Evolutionary conservation across 2,329 filamentous ascomycete species (phyloP), one percentile per base, ranked within the genome.

Genomic region (Atkinsonella texensis): DNA sequence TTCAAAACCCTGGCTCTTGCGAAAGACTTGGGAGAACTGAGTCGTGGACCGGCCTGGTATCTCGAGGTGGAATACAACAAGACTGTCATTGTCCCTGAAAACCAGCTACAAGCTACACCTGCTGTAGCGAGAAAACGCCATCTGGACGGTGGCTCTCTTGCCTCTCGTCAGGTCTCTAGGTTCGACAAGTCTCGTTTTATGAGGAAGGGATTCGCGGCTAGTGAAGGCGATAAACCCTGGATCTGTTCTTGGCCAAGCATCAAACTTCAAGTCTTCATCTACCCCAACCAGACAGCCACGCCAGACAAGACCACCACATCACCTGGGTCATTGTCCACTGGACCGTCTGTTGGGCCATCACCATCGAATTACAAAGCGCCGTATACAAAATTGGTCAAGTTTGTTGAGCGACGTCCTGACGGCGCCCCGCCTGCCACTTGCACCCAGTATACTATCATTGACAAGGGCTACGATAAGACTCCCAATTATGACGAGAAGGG

Each of bases 161-260:
- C 48, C 42, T 48, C 51, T 3, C 39, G 61, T 3, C 39, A 61
- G 51, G 52, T 38, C 8, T 47, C 51, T 18, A 53, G 55, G 28
- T 50, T 60, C 42, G 57, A 59, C 17, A 68, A 69, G 1, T 50
- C 58, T 13, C 59, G 54, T 6, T 60, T 56, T 17, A 58, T 56
- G 49, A 59, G 48, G 48, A 55, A 57, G 33, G 58, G 53, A 6
- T 51, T 56, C 2, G 61, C 62, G 11, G 68, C 68, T 1, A 60
- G 69, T 53, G 61, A 63, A 0, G 78, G 77, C 2, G 76, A 80
- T 46, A 74, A 66, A 52, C 74, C 75, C 1, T 82, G 79, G 79
- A 69, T 81, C 20, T 82, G 79, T 59, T 74, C 68, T 2, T 82
- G 79, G 78, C 74, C 76, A 2, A 68, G 72, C 31, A 80, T 76